A percentile compares a stretch with the other conserved stretches of the same genome.
Evolutionary conservation across 192 early-diverging fungal genomes (phyloP).

Genomic region (Coemansia nantahalensis): DNA sequence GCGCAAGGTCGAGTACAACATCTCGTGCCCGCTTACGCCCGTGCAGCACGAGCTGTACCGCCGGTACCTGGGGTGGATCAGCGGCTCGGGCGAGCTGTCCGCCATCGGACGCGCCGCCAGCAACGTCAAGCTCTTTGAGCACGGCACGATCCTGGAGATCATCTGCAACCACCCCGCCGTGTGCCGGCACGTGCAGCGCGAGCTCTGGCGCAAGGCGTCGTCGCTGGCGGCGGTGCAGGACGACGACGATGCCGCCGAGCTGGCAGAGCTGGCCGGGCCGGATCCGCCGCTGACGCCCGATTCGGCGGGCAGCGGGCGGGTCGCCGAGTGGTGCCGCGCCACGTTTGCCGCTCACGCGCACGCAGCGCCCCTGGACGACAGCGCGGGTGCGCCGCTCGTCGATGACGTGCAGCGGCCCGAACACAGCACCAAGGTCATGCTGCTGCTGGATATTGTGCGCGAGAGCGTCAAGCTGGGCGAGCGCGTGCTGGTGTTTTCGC

Average conservation of each 20-base stretch:
- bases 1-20: constrained; percentile 68
- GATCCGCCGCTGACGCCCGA: no score
- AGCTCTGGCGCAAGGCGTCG: constrained; percentile 1
- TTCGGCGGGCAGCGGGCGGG: no score
- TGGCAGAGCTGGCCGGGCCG: not conserved
- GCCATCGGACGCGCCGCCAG: not conserved
- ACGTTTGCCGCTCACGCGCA: constrained; percentile 1
- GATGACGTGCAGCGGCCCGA: constrained; percentile 12
- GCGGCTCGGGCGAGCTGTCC: not conserved
- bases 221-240: not conserved
- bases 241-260: constrained; percentile 2
- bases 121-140: constrained; percentile 15
- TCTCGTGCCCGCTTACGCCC: constrained; percentile 59
- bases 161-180: constrained; percentile 70
- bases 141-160: constrained; percentile 22
- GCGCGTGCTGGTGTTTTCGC: constrained; percentile 72
- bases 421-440: constrained; percentile 53
- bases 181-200: constrained; percentile 19
- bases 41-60: constrained; percentile 61
- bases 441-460: constrained; percentile 60
- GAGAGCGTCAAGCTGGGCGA: constrained; percentile 53
- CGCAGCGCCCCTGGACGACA: not conserved
- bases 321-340: constrained; percentile 10
- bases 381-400: not conserved
- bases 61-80: constrained; percentile 25